phyloP scores from a whole-genome alignment of 257 asterid species.

The Henckelia pumila region DNA sequence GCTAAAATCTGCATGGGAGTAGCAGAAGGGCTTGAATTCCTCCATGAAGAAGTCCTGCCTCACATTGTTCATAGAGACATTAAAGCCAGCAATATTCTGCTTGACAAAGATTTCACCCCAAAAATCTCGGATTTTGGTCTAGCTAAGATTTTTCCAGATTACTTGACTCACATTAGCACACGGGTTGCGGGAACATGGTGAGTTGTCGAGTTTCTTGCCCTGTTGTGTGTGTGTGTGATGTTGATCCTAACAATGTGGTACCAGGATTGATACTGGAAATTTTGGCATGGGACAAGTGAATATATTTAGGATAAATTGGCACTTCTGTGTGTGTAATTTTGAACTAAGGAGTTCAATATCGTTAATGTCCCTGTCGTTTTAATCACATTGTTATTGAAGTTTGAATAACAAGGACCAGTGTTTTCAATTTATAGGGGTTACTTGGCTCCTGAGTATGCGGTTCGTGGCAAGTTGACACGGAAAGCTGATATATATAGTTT shows the following conservation, averaged over 20 bases:
- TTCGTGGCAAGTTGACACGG: conserved; percentile 77
- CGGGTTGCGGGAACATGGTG: conserved; percentile 93
- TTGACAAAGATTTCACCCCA: conserved; percentile 72
- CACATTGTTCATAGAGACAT: conserved; percentile 85
- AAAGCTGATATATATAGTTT: conserved; percentile 89
- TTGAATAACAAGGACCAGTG: neutral
- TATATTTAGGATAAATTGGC: neutral
- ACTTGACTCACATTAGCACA: conserved; percentile 78
- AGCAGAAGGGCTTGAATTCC: conserved; percentile 79
- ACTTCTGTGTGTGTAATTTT: neutral
- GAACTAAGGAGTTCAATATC: neutral
- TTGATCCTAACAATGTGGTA: neutral
- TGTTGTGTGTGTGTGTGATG: neutral
- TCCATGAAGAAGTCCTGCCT: conserved; percentile 77
- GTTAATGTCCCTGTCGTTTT: neutral
- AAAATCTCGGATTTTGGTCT: conserved; percentile 94
- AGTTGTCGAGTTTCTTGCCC: conserved; percentile 31
- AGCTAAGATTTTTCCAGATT: conserved; percentile 75
- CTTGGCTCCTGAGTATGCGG: conserved; percentile 94
- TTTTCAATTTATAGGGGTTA: conserved; percentile 61
- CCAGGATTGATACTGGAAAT: conserved; percentile 2
- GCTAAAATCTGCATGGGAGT: conserved; percentile 65
- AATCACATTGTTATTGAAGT: neutral
- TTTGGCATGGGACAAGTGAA: neutral
- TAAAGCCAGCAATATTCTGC: conserved; percentile 84